A percentile compares a stretch with the other conserved stretches of the same genome.
Evolutionary conservation across 805 yeast species (phyloP).

Genomic region (Cyberlindnera xylosilytica): DNA sequence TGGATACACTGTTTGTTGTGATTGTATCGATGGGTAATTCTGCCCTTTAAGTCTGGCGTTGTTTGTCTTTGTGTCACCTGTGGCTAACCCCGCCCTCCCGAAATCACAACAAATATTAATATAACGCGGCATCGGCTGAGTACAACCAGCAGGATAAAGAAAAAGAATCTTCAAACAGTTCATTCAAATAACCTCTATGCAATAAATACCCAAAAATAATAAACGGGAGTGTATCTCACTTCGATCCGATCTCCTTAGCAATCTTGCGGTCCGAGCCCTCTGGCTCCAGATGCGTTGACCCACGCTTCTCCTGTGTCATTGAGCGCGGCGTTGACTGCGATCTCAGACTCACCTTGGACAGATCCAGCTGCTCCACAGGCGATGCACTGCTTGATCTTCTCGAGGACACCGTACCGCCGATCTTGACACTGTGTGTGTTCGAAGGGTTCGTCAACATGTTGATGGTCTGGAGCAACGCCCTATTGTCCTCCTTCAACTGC

Average conservation of each 20-base stretch:
- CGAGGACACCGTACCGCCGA: constrained; percentile 6
- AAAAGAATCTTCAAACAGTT: too few species aligned
- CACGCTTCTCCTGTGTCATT: neutral
- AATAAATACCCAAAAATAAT: neutral
- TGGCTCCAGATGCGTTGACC: neutral
- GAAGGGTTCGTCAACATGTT: constrained; percentile 18
- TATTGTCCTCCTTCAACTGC: constrained; percentile 50
- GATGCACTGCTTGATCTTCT: constrained; percentile 9
- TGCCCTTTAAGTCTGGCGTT: too few species aligned
- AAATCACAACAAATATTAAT: too few species aligned
- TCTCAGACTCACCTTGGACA: constrained; percentile 2
- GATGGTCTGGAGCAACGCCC: constrained; percentile 29
- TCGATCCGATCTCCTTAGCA: neutral
- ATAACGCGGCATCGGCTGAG: too few species aligned
- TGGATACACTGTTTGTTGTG: too few species aligned
- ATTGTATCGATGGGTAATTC: too few species aligned
- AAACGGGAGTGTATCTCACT: too few species aligned
- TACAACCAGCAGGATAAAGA: too few species aligned
- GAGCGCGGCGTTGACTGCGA: neutral
- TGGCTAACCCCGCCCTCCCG: too few species aligned
- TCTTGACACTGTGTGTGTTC: constrained; percentile 1
- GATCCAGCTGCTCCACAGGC: constrained; percentile 9
- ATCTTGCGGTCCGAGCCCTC: neutral
- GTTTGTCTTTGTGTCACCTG: too few species aligned
- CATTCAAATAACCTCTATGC: too few species aligned